Evolutionary conservation across 2,329 filamentous ascomycete genomes (phyloP).

Genomic region (Cryphonectria parasitica): DNA sequence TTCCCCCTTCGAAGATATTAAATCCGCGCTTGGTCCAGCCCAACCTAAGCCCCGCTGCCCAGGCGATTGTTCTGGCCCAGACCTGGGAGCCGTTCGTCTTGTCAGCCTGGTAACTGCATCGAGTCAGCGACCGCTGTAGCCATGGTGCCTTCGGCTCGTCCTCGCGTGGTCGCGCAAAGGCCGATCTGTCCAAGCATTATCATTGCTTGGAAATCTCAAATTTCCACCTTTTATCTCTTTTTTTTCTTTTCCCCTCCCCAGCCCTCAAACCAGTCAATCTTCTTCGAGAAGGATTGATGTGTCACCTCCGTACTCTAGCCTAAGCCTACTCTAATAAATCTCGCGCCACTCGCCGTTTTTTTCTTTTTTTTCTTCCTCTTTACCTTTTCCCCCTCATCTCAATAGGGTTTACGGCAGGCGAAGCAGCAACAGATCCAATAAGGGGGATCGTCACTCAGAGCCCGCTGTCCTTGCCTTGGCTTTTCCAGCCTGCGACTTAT

Average conservation of each 20-base stretch:
- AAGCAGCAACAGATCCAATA: not conserved
- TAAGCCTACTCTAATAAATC: not conserved
- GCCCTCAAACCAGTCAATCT: not conserved
- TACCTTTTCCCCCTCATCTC: not conserved
- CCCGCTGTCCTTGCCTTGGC: not conserved
- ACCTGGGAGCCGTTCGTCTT: not conserved
- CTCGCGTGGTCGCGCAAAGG: not conserved
- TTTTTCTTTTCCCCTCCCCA: not conserved
- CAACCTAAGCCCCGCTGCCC: not conserved
- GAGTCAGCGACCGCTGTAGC: not conserved
- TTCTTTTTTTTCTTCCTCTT: not conserved
- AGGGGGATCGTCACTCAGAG: not conserved
- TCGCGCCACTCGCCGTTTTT: not conserved
- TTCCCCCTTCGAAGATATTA: not conserved
- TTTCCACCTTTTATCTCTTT: not conserved
- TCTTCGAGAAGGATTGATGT: not conserved
- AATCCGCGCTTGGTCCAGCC: not conserved
- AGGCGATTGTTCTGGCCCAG: not conserved
- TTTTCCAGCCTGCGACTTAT: not conserved
- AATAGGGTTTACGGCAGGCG: not conserved
- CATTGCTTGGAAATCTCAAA: not conserved
- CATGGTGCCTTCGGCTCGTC: not conserved
- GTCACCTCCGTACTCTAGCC: not conserved
- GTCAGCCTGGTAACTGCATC: not conserved
- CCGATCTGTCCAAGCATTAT: not conserved